phyloP scores from a whole-genome alignment of 2,329 filamentous ascomycete genomes.

The Dryadomyces quercus-mongolicae region DNA sequence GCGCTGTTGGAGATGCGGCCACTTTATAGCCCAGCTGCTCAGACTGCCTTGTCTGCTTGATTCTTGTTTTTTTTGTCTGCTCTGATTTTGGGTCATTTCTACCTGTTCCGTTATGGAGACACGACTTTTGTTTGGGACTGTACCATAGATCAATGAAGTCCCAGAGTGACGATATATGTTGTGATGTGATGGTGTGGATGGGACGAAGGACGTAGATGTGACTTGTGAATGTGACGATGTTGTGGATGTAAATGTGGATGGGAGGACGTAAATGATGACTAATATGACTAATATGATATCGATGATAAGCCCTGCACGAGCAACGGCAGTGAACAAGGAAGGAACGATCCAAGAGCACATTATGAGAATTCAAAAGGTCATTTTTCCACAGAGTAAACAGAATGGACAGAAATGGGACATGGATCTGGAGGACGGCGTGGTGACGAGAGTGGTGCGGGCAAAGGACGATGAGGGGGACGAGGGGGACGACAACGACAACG shows the following conservation, averaged over 20 bases:
- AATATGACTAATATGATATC: too few species aligned
- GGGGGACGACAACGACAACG: neutral
- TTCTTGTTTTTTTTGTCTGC: neutral
- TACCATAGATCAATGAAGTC: too few species aligned
- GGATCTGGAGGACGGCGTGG: slow-evolving; percentile 7
- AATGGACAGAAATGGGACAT: slow-evolving; percentile 7
- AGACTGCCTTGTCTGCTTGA: neutral
- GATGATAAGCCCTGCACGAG: too few species aligned
- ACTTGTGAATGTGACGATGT: too few species aligned
- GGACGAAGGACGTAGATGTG: too few species aligned
- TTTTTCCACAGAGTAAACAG: slow-evolving; percentile 4
- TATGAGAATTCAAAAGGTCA: slow-evolving; percentile 9
- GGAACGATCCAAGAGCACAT: neutral
- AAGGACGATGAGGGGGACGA: neutral
- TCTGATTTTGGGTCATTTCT: neutral
- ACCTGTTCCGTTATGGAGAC: neutral
- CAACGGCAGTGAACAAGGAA: neutral
- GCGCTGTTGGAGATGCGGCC: neutral
- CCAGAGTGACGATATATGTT: too few species aligned
- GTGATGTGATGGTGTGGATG: too few species aligned
- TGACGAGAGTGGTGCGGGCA: slow-evolving; percentile 3
- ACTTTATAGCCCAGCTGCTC: too few species aligned
- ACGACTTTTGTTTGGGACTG: neutral
- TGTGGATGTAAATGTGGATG: too few species aligned
- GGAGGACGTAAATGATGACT: too few species aligned